A percentile compares a stretch with the other conserved stretches of the same genome.
phyloP scores from a whole-genome alignment of 2,329 filamentous ascomycete genomes.

The Lecanosticta acicola region DNA sequence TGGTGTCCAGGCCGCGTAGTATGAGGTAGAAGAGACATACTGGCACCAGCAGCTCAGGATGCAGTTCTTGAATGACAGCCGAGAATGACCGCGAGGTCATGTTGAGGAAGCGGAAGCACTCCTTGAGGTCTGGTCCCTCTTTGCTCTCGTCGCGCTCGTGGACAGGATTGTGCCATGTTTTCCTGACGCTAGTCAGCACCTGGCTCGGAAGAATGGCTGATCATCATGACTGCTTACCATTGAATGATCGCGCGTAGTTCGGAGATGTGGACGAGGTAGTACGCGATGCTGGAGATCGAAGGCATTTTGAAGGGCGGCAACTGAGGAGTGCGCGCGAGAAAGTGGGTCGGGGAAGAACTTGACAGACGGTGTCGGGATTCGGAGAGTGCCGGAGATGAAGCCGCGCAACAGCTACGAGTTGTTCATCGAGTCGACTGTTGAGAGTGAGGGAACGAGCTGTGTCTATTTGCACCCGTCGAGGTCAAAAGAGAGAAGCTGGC shows the following conservation, averaged over 20 bases:
- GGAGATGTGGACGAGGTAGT: constrained; percentile 32
- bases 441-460: too few relatives aligned
- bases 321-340: constrained; percentile 1
- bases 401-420: not conserved
- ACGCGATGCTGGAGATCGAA: constrained; percentile 27
- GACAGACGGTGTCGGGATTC: not conserved
- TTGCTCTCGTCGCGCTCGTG: constrained; percentile 72
- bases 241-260: constrained; percentile 37
- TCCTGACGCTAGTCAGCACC: constrained; percentile 33
- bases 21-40: constrained; percentile 89
- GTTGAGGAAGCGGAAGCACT: constrained; percentile 82
- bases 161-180: constrained; percentile 92
- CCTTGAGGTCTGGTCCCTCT: constrained; percentile 66
- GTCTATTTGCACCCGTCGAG: too few relatives aligned
- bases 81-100: constrained; percentile 89
- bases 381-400: constrained; percentile 4
- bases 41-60: constrained; percentile 86
- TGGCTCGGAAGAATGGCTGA: not conserved
- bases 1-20: constrained; percentile 89
- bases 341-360: constrained; percentile 3
- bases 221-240: constrained; percentile 20
- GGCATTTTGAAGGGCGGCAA: constrained; percentile 26
- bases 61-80: constrained; percentile 89
- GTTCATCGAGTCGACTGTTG: not conserved
- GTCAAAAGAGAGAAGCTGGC: too few relatives aligned